Evolutionary conservation across 768 basidiomycete genomes (phyloP).

Genomic region (Mycena indigotica): DNA sequence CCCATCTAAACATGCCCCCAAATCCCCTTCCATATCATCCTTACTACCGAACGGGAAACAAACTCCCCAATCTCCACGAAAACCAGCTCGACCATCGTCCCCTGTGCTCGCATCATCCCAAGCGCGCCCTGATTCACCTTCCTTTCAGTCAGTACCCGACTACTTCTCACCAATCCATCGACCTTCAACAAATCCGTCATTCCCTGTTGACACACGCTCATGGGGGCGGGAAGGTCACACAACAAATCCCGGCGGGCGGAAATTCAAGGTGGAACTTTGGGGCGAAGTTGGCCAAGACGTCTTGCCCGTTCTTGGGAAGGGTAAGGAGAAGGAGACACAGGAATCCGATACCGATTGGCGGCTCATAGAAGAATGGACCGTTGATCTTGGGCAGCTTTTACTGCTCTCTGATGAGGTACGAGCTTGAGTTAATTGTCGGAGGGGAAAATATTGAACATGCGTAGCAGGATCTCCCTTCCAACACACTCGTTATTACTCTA

Average conservation of each 20-base stretch:
- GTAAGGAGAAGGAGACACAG: constrained; percentile 45
- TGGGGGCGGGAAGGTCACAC: constrained; percentile 55
- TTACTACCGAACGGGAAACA: constrained; percentile 27
- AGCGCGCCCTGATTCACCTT: constrained; percentile 11
- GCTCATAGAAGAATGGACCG: constrained; percentile 66
- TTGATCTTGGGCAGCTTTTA: constrained; percentile 59
- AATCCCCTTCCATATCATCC: constrained; percentile 30
- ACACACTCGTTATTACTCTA: constrained; percentile 70
- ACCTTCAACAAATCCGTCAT: constrained; percentile 84
- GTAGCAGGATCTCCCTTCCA: constrained; percentile 59
- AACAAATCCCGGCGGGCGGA: constrained; percentile 54
- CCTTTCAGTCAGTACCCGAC: constrained; percentile 40
- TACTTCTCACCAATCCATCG: constrained; percentile 80
- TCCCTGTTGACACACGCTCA: constrained; percentile 56
- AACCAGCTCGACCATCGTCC: constrained; percentile 26
- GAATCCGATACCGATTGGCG: constrained; percentile 52
- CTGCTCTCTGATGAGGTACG: constrained; percentile 67
- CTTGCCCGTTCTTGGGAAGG: constrained; percentile 36
- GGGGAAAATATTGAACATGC: constrained; percentile 27
- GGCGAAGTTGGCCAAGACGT: constrained; percentile 40
- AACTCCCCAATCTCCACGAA: constrained; percentile 18
- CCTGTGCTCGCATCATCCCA: constrained; percentile 28
- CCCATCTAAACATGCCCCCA: constrained; percentile 25
- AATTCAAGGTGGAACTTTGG: constrained; percentile 62
- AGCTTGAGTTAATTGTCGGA: constrained; percentile 12